Base-by-base conservation (phyloP, 495 filamentous ascomycete species). In the Tuber umbilicatum region DNA sequence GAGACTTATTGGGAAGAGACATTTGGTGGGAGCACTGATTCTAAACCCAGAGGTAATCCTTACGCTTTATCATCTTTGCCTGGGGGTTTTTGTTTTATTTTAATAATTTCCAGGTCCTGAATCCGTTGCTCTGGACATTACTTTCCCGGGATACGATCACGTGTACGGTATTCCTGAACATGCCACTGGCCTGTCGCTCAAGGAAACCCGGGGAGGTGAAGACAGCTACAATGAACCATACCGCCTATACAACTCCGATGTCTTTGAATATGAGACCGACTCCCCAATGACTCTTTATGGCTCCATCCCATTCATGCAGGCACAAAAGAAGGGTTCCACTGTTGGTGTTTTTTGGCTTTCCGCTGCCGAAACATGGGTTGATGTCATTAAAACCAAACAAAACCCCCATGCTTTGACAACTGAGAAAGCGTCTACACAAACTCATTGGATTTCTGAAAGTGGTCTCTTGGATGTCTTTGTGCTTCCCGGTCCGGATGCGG, bases 311-410 rank as follows among this genome's bases (percentile, higher is more conserved):
- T 90, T 97, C 78, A 97, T 99, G 93, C 94, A 97, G 84, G 95
- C 95, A 27, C 94, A 97, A 78, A 91, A 91, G 80, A 94, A 95
- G 82, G 89, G 90, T 80, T 97, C 94, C 1, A 95, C 93, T 12
- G 94, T 97, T 70, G 96, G 93, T 72, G 91, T 99, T n/a, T 97
- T 99, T 84, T 99, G 95, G 95, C 87, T 99, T 70, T 98, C 97
- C 83, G 92, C 93, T 64, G 95, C 95, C 4, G 95, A 99, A 84
- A 98, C 94, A 5, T 99, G 95, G 95, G 85, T 99, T 71, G 95
- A 99, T 83, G 91, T 99, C 76, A 89, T 91, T 80, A 98, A 97
- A 84, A 83, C 86, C n/a, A 93, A 91, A 79, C 86, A 87, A 42
- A 98, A 97, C 78, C 92, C 93, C 1, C 86, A 96, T 40, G 86